Base-by-base conservation (phyloP, 768 basidiomycete genomes). In the Neoboletus subvelutipes region DNA sequence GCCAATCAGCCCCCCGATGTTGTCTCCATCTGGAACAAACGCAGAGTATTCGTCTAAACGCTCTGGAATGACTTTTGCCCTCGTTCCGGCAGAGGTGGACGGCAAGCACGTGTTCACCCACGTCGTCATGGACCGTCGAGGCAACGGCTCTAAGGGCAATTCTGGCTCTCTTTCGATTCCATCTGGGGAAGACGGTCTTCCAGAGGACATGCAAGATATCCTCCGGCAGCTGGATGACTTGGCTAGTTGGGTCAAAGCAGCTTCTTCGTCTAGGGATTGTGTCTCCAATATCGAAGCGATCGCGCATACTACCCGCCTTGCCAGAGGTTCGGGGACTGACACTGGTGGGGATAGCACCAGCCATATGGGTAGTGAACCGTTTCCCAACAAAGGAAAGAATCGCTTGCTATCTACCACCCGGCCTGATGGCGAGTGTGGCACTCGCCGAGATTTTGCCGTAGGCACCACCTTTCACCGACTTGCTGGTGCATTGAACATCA, bases 181-280 rank as follows among this genome's bases (percentile, higher is more conserved):
- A 8, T 18, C 51, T 8, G 37, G 7, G 15, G 18, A 52, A 18
- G 34, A 39, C 22, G 70, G 71, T n/a, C 57, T 72, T 40, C 68
- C 62, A 41, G 58, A 60, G 28, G 70, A 71, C 46, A 66, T 73
- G 64, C 62, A 45, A 31, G 68, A 66, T 20, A 51, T 68, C 2
- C 59, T 71, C 18, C 58, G 45, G 33, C 59, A 72, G 45, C 52
- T 71, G 40, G 70, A 72, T 36, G 64, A 70, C 40, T 34, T 71
- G 42, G 70, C 70, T 2, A 43, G 20, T 43, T 68, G 65, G 70
- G 59, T 73, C 50, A 67, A 53, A 34, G 48, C 52, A 28, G 55
- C 64, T 48, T 63, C 70, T 22, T 56, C 55, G 18, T 58, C 66
- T 18, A 41, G 49, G 50, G 52, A 58, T 34, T 42, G 45, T 48